These are phyloP conservation scores for Colletotrichum tropicale DNA, from an alignment of 2,329 filamentous ascomycete genomes.

Conservation along the genomic window DNA sequence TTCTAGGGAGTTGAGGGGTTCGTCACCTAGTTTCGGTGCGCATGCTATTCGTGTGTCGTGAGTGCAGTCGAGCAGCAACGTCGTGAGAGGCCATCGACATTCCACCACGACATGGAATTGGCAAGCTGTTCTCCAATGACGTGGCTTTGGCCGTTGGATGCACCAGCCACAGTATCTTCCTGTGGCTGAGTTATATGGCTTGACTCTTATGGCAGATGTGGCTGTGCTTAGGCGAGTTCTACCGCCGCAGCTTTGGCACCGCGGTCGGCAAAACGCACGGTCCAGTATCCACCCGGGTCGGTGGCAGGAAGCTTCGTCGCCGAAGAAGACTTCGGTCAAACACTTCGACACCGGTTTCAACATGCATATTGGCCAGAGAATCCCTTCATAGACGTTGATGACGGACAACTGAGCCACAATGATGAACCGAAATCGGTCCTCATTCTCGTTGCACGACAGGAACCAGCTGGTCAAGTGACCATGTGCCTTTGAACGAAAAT, in stretches of 20 bases:
- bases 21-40: neutral
- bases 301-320: neutral
- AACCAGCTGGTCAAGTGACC: neutral
- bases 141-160: neutral
- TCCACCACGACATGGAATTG: neutral
- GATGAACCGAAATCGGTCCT: neutral
- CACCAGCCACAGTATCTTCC: neutral
- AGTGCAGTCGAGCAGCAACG: neutral
- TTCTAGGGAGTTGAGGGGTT: neutral
- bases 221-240: neutral
- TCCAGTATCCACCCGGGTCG: neutral
- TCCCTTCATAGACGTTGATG: neutral
- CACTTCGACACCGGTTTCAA: neutral
- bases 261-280: neutral
- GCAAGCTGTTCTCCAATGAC: constrained; percentile 21
- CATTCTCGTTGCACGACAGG: neutral
- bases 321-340: neutral
- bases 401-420: neutral
- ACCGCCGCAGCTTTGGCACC: neutral
- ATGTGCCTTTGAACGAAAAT: neutral
- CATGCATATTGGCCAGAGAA: neutral
- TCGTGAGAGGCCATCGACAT: neutral
- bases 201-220: neutral
- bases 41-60: neutral
- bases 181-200: neutral